phyloP scores from a whole-genome alignment of 2,329 filamentous ascomycete genomes.

The Diaporthe batatas region DNA sequence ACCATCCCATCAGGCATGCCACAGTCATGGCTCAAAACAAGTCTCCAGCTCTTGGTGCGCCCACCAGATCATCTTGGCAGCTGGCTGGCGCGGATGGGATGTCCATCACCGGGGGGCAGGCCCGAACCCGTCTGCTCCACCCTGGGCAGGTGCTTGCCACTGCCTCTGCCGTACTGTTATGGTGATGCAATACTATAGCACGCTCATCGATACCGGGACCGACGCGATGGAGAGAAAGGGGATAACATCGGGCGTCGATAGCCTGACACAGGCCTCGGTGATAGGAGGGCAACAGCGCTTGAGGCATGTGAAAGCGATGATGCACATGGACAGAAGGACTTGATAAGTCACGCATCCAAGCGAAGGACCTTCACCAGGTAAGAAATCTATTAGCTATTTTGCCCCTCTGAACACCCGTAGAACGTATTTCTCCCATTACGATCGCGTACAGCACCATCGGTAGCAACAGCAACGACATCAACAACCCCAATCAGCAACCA shows the following conservation, averaged over 20 bases:
- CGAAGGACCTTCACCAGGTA: neutral
- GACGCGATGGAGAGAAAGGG: neutral
- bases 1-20: no score
- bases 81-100: neutral
- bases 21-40: no score
- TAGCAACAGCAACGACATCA: neutral
- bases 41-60: neutral
- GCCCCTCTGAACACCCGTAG: constrained; percentile 5
- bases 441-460: neutral
- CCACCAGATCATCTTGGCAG: no score
- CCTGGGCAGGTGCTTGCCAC: no score
- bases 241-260: neutral
- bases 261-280: neutral
- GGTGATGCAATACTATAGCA: neutral
- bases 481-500: neutral
- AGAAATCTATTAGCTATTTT: constrained; percentile 40
- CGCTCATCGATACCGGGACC: no score
- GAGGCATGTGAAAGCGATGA: neutral
- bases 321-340: no score
- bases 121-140: neutral
- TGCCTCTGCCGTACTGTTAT: neutral
- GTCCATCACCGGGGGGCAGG: neutral
- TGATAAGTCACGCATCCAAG: neutral
- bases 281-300: neutral
- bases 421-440: constrained; percentile 9